A percentile compares a stretch with the other conserved stretches of the same genome.
Evolutionary conservation across 139 green algal genomes (phyloP).

Genomic region (Tetradesmus obliquus): DNA sequence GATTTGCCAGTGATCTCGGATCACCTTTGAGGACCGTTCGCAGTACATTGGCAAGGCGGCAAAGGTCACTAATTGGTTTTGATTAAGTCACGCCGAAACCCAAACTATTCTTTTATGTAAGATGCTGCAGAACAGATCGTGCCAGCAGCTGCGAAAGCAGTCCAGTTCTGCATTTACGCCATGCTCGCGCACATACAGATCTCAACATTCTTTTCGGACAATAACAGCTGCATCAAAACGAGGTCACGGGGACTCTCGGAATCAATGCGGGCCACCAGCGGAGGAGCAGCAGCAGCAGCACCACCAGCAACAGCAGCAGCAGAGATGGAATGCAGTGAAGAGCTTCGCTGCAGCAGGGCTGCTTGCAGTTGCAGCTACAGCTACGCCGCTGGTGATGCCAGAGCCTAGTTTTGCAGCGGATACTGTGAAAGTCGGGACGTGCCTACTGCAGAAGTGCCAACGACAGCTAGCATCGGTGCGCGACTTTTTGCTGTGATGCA

Average conservation of each 20-base stretch:
- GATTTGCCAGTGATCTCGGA: not conserved
- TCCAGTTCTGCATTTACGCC: not conserved
- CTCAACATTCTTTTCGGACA: not conserved
- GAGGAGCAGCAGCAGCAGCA: constrained; percentile 11
- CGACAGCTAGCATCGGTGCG: constrained; percentile 64
- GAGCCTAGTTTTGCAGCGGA: constrained; percentile 40
- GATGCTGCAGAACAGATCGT: not conserved
- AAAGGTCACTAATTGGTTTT: not conserved
- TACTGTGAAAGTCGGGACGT: constrained; percentile 64
- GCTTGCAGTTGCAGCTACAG: not conserved
- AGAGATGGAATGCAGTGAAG: not conserved
- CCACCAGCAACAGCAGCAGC: constrained; percentile 13
- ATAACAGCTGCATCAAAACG: not conserved
- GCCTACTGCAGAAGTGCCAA: constrained; percentile 76
- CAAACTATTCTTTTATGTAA: not conserved
- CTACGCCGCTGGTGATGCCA: not conserved
- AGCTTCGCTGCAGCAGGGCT: constrained; percentile 1
- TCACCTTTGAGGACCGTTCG: not conserved
- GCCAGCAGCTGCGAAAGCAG: not conserved
- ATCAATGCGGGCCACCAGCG: not conserved
- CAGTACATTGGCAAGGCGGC: not conserved
- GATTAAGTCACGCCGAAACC: not conserved
- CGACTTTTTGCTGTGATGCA: not conserved
- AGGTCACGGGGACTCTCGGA: not conserved
- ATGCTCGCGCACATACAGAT: not conserved